Conservation (phyloP, 768 basidiomycete genomes). For the Myochromella boudieri region DNA sequence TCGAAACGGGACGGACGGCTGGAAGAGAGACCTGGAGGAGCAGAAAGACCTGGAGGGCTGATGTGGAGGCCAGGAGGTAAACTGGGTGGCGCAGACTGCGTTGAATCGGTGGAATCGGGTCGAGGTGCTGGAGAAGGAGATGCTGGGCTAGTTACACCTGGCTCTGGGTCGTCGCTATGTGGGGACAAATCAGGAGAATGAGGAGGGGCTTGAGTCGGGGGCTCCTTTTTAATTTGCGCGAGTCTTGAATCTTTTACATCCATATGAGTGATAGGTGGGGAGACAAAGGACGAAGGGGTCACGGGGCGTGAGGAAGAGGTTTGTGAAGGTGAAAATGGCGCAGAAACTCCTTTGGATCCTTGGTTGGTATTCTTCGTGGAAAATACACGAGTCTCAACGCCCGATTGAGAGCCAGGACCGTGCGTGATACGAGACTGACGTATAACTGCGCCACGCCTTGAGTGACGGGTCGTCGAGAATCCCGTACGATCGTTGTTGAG, state of each 20-base stretch:
- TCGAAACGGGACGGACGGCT: slow-evolving; percentile 48
- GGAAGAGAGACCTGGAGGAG: slow-evolving; percentile 64
- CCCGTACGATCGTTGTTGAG: slow-evolving; percentile 15
- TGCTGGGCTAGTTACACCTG: slow-evolving; percentile 42
- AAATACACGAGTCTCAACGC: slow-evolving; percentile 34
- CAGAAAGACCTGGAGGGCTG: slow-evolving; percentile 50
- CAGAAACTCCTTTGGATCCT: slow-evolving; percentile 39
- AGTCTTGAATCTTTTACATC: slow-evolving; percentile 34
- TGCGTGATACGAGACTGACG: slow-evolving; percentile 48
- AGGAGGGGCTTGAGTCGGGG: slow-evolving; percentile 24
- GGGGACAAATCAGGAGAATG: slow-evolving; percentile 50
- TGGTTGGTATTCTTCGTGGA: slow-evolving; percentile 30
- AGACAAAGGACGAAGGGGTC: slow-evolving; percentile 42
- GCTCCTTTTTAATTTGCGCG: slow-evolving; percentile 38
- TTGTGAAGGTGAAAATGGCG: slow-evolving; percentile 45
- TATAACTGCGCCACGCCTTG: slow-evolving; percentile 40
- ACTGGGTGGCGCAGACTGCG: slow-evolving; percentile 24
- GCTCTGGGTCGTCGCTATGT: slow-evolving; percentile 48
- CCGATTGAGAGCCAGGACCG: slow-evolving; percentile 21
- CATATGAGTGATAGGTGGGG: slow-evolving; percentile 44
- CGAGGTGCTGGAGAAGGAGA: slow-evolving; percentile 26
- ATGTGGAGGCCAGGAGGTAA: slow-evolving; percentile 42
- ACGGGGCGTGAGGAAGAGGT: slow-evolving; percentile 62
- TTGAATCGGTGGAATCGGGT: slow-evolving; percentile 33
- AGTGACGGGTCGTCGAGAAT: slow-evolving; percentile 32